phyloP scores from a whole-genome alignment of 2,329 filamentous ascomycete species.

The Trichothecium roseum region DNA sequence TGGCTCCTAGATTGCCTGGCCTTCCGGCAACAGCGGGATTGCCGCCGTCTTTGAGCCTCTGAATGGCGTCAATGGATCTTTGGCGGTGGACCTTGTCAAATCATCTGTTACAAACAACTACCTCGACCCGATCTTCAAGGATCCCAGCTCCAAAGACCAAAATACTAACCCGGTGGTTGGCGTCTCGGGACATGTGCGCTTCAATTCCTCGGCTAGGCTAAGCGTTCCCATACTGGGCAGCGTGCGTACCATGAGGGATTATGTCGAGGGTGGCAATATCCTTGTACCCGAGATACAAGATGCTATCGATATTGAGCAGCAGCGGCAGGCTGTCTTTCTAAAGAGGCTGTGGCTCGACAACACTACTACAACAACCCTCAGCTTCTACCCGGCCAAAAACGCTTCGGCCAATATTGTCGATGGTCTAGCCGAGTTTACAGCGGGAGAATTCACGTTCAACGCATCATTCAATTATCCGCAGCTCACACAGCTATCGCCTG shows the following conservation, averaged over 20 bases:
- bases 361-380: slow-evolving; percentile 42
- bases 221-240: slow-evolving; percentile 49
- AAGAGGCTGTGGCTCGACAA: slow-evolving; percentile 52
- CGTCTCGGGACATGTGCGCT: slow-evolving; percentile 39
- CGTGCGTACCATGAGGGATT: slow-evolving; percentile 52
- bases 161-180: slow-evolving; percentile 34
- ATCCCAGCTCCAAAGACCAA: slow-evolving; percentile 5
- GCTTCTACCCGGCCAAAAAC: slow-evolving; percentile 26
- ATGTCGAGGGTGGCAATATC: slow-evolving; percentile 45
- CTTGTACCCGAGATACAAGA: slow-evolving; percentile 44
- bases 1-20: slow-evolving; percentile 40
- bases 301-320: slow-evolving; percentile 30
- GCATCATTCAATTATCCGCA: slow-evolving; percentile 54
- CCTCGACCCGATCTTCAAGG: slow-evolving; percentile 33
- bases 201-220: slow-evolving; percentile 47
- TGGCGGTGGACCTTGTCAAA: slow-evolving; percentile 42
- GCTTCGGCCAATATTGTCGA: slow-evolving; percentile 23
- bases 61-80: slow-evolving; percentile 39
- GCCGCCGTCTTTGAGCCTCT: slow-evolving; percentile 45
- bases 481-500: slow-evolving; percentile 38
- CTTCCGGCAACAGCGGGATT: slow-evolving; percentile 53
- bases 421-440: slow-evolving; percentile 32
- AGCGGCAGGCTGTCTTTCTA: slow-evolving; percentile 31
- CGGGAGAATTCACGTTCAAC: slow-evolving; percentile 46
- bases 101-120: slow-evolving; percentile 30